Evolutionary conservation across 768 basidiomycete species (phyloP).

Genomic region (Rhizopogon vinicolor): DNA sequence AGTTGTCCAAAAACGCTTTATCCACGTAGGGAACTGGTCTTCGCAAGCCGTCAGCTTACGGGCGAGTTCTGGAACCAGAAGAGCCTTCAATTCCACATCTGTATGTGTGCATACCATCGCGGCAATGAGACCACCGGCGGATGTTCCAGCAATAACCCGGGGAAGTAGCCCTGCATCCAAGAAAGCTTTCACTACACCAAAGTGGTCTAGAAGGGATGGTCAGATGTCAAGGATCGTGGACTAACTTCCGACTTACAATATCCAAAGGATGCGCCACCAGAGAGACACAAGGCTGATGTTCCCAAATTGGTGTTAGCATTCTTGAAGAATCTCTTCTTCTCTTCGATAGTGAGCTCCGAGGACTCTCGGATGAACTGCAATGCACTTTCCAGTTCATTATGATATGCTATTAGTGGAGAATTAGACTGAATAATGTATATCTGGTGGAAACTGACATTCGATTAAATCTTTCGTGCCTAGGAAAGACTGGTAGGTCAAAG

Average conservation of each 20-base stretch:
- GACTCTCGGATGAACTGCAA: constrained; percentile 75
- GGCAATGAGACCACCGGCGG: constrained; percentile 82
- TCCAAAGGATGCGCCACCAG: constrained; percentile 94
- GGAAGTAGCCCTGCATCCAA: constrained; percentile 83
- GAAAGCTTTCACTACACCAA: constrained; percentile 90
- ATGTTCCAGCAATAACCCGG: constrained; percentile 91
- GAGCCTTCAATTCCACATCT: constrained; percentile 73
- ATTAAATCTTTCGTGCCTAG: constrained; percentile 87
- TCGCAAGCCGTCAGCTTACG: constrained; percentile 79
- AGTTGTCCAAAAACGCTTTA: constrained; percentile 70
- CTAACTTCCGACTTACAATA: constrained; percentile 61
- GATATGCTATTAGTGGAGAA: constrained; percentile 55
- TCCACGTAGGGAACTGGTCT: constrained; percentile 69
- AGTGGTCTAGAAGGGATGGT: constrained; percentile 53
- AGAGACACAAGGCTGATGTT: constrained; percentile 87
- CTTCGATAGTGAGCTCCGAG: constrained; percentile 69
- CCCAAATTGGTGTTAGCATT: constrained; percentile 87
- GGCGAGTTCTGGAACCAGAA: constrained; percentile 82
- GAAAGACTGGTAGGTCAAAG: constrained; percentile 61
- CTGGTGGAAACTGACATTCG: constrained; percentile 51
- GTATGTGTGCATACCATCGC: constrained; percentile 82
- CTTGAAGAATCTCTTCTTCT: constrained; percentile 91
- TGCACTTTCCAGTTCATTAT: constrained; percentile 71
- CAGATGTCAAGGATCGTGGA: neutral
- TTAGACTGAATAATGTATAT: neutral